These are phyloP conservation scores for Crucihimalaya himalaica DNA, from an alignment of 345 rosid species.

Conservation along the genomic window DNA sequence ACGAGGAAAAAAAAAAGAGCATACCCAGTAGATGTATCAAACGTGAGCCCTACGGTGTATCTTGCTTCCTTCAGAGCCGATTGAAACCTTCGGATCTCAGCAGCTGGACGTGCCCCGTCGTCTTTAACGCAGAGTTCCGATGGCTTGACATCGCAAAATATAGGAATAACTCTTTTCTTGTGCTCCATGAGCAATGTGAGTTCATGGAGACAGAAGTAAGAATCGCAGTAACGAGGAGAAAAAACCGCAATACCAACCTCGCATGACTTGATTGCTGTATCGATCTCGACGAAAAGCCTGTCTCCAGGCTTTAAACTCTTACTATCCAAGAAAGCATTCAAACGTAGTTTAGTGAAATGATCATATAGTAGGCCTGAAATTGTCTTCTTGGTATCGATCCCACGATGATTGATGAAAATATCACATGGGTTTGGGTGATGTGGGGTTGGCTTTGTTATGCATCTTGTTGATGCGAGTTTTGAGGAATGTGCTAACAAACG, in stretches of 20 bases:
- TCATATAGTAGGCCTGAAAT: conserved; percentile 65
- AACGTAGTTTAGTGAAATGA: conserved; percentile 46
- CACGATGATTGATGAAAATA: conserved; percentile 84
- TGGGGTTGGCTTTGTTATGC: conserved; percentile 18
- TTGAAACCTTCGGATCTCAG: conserved; percentile 48
- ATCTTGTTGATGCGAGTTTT: conserved; percentile 30
- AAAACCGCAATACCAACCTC: conserved; percentile 73
- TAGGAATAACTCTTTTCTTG: conserved; percentile 68
- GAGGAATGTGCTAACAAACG: conserved; percentile 38
- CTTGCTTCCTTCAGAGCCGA: conserved; percentile 70
- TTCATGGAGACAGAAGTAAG: conserved; percentile 81
- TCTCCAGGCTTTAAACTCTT: conserved; percentile 87
- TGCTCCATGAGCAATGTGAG: conserved; percentile 68
- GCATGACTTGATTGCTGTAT: conserved; percentile 52
- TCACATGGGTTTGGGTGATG: conserved; percentile 47
- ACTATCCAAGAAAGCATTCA: conserved; percentile 70
- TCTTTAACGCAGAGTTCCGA: conserved; percentile 60
- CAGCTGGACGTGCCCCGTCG: conserved; percentile 38
- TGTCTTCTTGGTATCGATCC: conserved; percentile 75
- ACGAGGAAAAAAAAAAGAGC: background rate
- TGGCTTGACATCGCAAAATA: conserved; percentile 81
- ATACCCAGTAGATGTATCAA: conserved; percentile 70
- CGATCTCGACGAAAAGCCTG: conserved; percentile 54
- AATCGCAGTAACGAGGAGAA: conserved; percentile 76
- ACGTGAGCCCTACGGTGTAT: conserved; percentile 81